These are phyloP conservation scores for Inosperma sp. DNA, from an alignment of 768 basidiomycete species.

Conservation along the genomic window DNA sequence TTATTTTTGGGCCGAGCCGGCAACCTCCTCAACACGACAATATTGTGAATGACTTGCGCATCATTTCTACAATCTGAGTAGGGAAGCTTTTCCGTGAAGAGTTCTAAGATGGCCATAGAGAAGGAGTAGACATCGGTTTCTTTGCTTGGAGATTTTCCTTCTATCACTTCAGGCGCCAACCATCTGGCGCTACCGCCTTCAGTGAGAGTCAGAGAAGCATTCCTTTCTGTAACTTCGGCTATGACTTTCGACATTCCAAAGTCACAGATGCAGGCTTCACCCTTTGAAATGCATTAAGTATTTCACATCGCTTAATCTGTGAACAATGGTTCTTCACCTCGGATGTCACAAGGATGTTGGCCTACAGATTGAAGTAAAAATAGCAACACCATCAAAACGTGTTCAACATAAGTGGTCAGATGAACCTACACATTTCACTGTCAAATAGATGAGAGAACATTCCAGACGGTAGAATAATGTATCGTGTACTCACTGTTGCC, in stretches of 20 bases:
- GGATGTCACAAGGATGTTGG: conserved; percentile 55
- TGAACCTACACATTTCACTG: conserved; percentile 58
- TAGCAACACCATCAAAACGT: conserved; percentile 3
- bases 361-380: conserved; percentile 27
- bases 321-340: conserved; percentile 30
- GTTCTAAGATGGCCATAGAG: conserved; percentile 57
- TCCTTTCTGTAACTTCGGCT: conserved; percentile 50
- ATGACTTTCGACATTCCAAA: conserved; percentile 63
- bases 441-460: not conserved
- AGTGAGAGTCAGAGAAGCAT: conserved; percentile 44
- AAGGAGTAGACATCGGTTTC: conserved; percentile 54
- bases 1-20: conserved; percentile 42
- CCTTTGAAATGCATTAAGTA: conserved; percentile 29
- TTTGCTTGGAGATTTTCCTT: conserved; percentile 43
- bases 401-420: conserved; percentile 1
- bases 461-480: not conserved
- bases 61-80: conserved; percentile 49
- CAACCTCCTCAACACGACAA: conserved; percentile 32
- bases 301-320: not conserved
- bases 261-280: conserved; percentile 53
- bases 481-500: conserved; percentile 48
- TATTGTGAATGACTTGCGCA: conserved; percentile 44
- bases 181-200: conserved; percentile 50
- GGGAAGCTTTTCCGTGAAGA: conserved; percentile 49
- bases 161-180: conserved; percentile 57